Conservation (phyloP, 768 basidiomycete genomes). For the Mycena vulgaris region DNA sequence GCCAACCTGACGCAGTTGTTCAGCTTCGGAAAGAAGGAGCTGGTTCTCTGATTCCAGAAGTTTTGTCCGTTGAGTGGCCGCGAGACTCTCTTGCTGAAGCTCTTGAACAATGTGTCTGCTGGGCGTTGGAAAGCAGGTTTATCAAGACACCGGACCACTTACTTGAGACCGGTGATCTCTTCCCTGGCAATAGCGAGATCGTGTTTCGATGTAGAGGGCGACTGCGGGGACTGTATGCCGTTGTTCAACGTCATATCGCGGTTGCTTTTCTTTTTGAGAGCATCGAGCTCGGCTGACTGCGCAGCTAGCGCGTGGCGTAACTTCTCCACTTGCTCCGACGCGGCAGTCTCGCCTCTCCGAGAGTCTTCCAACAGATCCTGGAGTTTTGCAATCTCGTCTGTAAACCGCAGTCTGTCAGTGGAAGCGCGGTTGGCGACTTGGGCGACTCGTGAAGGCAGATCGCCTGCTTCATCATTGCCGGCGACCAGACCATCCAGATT, state of each 20-base stretch:
- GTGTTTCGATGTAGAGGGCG: constrained; percentile 62
- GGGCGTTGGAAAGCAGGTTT: background rate
- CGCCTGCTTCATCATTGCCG: constrained; percentile 53
- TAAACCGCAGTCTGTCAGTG: constrained; percentile 65
- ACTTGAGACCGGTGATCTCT: constrained; percentile 91
- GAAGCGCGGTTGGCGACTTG: constrained; percentile 65
- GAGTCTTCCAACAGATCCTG: constrained; percentile 63
- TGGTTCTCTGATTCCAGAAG: constrained; percentile 85
- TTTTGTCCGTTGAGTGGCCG: constrained; percentile 74
- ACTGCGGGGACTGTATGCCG: constrained; percentile 51
- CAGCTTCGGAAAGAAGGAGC: constrained; percentile 73
- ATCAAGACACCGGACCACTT: constrained; percentile 36
- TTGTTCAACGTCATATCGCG: constrained; percentile 69
- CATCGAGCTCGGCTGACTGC: constrained; percentile 68
- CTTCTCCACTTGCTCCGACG: constrained; percentile 41
- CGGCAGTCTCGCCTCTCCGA: constrained; percentile 44
- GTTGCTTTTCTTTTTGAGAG: constrained; percentile 69
- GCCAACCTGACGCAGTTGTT: constrained; percentile 80
- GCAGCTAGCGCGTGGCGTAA: constrained; percentile 50
- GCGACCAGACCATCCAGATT: constrained; percentile 75
- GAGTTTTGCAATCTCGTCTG: constrained; percentile 70
- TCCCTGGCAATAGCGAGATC: constrained; percentile 67
- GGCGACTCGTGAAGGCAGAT: constrained; percentile 62
- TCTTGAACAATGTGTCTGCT: constrained; percentile 89
- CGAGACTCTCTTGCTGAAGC: constrained; percentile 85